Base-by-base conservation (phyloP, 768 basidiomycete species). In the Lactarius quietus region DNA sequence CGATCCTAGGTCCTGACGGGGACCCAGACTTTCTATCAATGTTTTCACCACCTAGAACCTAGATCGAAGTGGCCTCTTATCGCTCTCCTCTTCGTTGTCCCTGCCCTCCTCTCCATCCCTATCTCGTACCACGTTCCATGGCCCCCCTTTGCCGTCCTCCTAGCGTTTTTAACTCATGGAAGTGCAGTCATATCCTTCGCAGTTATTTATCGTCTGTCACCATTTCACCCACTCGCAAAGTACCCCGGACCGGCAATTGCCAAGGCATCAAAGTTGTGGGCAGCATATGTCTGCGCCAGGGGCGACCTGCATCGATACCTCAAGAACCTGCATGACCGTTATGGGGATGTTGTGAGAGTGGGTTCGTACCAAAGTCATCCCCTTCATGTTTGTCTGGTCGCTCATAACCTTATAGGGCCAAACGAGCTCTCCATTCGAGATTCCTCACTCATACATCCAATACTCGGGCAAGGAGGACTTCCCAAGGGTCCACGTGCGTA, bases 401-500 rank as follows among this genome's bases (percentile, higher is more conserved):
- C 9, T n/a, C 31, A n/a, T 23, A 17, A 9, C 26, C 20, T 9
- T 57, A 26, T 55, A 82, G 81, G 80, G 14, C 56, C 56, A 33
- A 57, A 57, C 33, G 35, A 57, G 7, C 33, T 57, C 10, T 57
- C 56, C 23, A 76, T 82, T 26, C 67, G 68, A 33, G 77, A 79
- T 26, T 68, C 71, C 1, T 72, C 73, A 3, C 68, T 74, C 1
- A 69, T 82, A n/a, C 69, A 73, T 1, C 64, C 73, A 1, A 70
- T 81, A 7, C 58, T 80, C 26, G 80, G 80, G 12, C 59, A 69
- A 4, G 68, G 71, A 17, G 80, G 82, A 1, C 73, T 82, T 69
- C 78, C 77, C 3, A 81, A 82, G 69, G 79, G 80, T 6, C 74
- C 76, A 0, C 61, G 77, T 78, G 69, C 53, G 77, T 73, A 43